Percentiles rank a stretch among this genome's conserved stretches.
These are phyloP conservation scores for Geotrichum fermentans DNA, from an alignment of 1,139 yeast genomes.

Conservation along the genomic window DNA sequence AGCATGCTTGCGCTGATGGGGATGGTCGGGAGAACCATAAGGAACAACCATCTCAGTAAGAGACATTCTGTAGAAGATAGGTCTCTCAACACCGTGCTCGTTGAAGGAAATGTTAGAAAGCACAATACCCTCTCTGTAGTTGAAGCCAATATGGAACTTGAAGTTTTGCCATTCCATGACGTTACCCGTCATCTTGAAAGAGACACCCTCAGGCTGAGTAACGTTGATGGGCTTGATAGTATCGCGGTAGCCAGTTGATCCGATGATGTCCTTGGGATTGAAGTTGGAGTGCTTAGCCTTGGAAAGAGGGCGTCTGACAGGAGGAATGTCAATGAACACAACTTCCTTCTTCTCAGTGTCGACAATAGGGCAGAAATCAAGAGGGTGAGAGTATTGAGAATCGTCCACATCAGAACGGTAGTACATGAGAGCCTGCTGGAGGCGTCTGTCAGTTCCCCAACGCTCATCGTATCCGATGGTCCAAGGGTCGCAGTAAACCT, in stretches of 20 bases:
- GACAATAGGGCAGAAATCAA: constrained; percentile 77
- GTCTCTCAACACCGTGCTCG: constrained; percentile 66
- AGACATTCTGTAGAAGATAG: constrained; percentile 73
- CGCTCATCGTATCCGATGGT: constrained; percentile 81
- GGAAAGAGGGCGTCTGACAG: constrained; percentile 66
- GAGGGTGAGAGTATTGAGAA: constrained; percentile 77
- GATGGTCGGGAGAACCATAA: constrained; percentile 72
- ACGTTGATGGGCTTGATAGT: constrained; percentile 61
- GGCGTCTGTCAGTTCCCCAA: constrained; percentile 70
- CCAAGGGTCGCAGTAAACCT: constrained; percentile 82
- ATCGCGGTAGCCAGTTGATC: constrained; percentile 55
- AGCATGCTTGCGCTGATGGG: constrained; percentile 81
- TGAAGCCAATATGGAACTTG: constrained; percentile 73
- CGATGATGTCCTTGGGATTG: constrained; percentile 59
- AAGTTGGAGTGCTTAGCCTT: constrained; percentile 63
- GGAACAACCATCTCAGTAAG: constrained; percentile 82
- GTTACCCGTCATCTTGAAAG: constrained; percentile 64
- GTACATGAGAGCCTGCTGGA: constrained; percentile 77
- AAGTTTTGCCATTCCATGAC: constrained; percentile 73
- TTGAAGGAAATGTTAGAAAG: constrained; percentile 67
- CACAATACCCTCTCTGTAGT: constrained; percentile 80
- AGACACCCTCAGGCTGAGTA: constrained; percentile 77
- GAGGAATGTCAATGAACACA: constrained; percentile 68
- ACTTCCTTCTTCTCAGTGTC: constrained; percentile 68
- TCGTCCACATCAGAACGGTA: constrained; percentile 75